Percentiles rank a stretch among this genome's conserved stretches.
These are phyloP conservation scores for Pachysandra terminalis DNA, from an alignment of 164 flowering plant species.

Conservation along the genomic window DNA sequence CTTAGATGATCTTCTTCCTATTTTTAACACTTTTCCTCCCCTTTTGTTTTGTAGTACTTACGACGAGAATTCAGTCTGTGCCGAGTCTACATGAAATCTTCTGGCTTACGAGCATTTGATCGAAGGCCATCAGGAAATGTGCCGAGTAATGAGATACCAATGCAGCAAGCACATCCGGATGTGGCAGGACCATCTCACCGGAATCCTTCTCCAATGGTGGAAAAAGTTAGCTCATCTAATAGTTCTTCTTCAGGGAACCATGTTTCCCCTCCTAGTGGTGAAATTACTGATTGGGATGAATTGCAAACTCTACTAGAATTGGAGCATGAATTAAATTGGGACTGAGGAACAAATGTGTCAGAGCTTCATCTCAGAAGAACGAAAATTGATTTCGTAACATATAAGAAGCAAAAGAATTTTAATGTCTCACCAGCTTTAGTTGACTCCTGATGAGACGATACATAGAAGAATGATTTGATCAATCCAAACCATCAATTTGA, in stretches of 20 bases:
- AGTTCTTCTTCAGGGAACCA: slow-evolving; percentile 25
- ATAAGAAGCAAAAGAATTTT: no score
- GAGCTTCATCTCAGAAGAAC: not conserved
- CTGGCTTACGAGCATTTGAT: slow-evolving; percentile 61
- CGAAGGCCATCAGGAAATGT: slow-evolving; percentile 46
- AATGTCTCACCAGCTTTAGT: no score
- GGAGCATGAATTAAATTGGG: slow-evolving; percentile 31
- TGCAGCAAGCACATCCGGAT: slow-evolving; percentile 7
- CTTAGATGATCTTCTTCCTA: no score
- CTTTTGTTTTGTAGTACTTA: slow-evolving; percentile 34
- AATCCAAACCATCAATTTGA: no score
- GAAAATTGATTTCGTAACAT: not conserved
- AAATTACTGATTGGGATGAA: slow-evolving; percentile 12
- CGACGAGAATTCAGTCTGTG: slow-evolving; percentile 60
- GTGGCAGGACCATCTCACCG: slow-evolving; percentile 11
- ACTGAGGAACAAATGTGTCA: not conserved
- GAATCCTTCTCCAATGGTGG: slow-evolving; percentile 11
- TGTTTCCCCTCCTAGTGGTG: slow-evolving; percentile 6
- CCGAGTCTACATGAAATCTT: slow-evolving; percentile 58
- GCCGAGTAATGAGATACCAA: not conserved
- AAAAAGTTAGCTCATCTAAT: slow-evolving; percentile 21
- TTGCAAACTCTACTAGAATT: slow-evolving; percentile 18
- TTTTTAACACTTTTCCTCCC: not conserved
- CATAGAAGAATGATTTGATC: no score
- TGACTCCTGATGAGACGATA: no score